These are phyloP conservation scores for Backusella mclennaniae DNA, from an alignment of 192 early-diverging fungal genomes.

Conservation along the genomic window DNA sequence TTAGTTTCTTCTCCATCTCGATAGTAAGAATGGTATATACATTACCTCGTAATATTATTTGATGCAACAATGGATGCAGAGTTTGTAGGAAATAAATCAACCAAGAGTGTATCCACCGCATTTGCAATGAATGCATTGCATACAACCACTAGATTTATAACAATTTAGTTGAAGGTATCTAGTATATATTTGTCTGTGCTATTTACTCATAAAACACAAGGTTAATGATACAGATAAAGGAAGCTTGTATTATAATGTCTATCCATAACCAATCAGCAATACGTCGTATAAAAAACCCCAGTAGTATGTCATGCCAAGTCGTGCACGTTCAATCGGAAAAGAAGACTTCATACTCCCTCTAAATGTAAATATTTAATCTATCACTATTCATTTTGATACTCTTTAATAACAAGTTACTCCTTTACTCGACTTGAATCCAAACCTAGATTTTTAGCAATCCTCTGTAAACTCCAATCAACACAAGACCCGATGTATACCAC, in stretches of 20 bases:
- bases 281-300: constrained; percentile 4
- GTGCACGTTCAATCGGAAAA: constrained; percentile 18
- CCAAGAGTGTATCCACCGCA: neutral
- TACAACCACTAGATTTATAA: neutral
- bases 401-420: neutral
- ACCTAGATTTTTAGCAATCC: neutral
- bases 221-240: constrained; percentile 9
- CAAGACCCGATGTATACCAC: neutral
- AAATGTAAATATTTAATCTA: neutral
- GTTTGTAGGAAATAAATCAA: neutral
- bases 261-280: constrained; percentile 16
- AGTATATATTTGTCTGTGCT: no score
- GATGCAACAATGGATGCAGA: neutral
- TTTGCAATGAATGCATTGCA: neutral
- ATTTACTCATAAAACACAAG: constrained; percentile 23
- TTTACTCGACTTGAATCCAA: neutral
- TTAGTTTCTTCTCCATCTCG: no score
- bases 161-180: neutral
- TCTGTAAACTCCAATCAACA: neutral
- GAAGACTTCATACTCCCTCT: neutral
- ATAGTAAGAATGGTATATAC: neutral
- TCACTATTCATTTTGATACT: no score
- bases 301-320: constrained; percentile 14
- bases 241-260: constrained; percentile 8
- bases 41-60: neutral